These are phyloP conservation scores for Harrya chromipes DNA, from an alignment of 768 basidiomycete species.

Conservation along the genomic window DNA sequence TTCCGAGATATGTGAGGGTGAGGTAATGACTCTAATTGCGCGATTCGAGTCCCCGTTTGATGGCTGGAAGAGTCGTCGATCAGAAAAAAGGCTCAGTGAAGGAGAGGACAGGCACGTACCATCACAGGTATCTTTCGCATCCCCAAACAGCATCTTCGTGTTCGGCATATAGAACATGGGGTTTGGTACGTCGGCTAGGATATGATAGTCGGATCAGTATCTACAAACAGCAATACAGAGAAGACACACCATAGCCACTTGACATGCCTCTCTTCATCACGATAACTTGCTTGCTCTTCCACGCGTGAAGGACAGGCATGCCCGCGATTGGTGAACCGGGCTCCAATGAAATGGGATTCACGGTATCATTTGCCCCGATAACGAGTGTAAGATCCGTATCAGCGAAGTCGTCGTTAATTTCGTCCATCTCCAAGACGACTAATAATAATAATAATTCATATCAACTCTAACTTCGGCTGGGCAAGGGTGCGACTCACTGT, in stretches of 20 bases:
- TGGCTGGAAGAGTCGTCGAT: slow-evolving; percentile 36
- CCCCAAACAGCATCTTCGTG: slow-evolving; percentile 89
- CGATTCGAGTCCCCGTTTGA: slow-evolving; percentile 56
- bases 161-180: slow-evolving; percentile 93
- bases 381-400: slow-evolving; percentile 90
- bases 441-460: slow-evolving; percentile 1
- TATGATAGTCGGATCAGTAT: neutral
- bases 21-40: slow-evolving; percentile 16
- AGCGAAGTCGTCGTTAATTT: slow-evolving; percentile 89
- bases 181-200: slow-evolving; percentile 82
- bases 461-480: neutral
- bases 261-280: slow-evolving; percentile 94
- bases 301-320: slow-evolving; percentile 89
- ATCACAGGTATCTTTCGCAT: slow-evolving; percentile 89
- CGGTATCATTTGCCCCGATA: slow-evolving; percentile 90
- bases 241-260: slow-evolving; percentile 71
- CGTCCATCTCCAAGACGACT: slow-evolving; percentile 93
- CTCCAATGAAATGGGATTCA: slow-evolving; percentile 87
- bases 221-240: neutral
- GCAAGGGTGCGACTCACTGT: slow-evolving; percentile 49
- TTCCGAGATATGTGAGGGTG: neutral
- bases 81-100: neutral
- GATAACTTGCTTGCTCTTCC: slow-evolving; percentile 90
- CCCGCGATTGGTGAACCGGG: slow-evolving; percentile 85
- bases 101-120: slow-evolving; percentile 40